Evolutionary conservation across 148 eudicot genomes (phyloP).

Genomic region (Vaccinium vitisidaea): DNA sequence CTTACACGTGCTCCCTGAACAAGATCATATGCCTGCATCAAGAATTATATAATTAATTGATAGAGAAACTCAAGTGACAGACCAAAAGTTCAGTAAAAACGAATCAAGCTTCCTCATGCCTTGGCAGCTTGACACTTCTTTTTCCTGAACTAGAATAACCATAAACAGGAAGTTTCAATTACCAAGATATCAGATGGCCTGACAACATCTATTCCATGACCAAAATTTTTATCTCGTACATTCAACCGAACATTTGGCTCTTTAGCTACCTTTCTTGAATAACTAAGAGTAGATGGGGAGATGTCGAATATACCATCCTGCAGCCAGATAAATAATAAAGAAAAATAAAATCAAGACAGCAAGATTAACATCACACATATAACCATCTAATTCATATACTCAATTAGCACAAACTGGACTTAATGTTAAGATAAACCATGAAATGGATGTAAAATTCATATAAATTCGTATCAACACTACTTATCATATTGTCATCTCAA

Average conservation of each 20-base stretch:
- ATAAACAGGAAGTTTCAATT: constrained; percentile 18
- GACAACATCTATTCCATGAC: constrained; percentile 30
- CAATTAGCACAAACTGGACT: background rate
- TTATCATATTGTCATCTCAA: background rate
- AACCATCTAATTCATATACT: background rate
- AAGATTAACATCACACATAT: background rate
- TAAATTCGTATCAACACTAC: background rate
- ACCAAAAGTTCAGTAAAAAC: background rate
- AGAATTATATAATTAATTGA: constrained; percentile 9
- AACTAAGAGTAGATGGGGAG: constrained; percentile 29
- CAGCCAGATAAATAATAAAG: constrained; percentile 12
- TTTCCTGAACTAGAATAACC: background rate
- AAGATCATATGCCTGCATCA: constrained; percentile 84
- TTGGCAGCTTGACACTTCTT: constrained; percentile 6
- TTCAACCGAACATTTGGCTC: constrained; percentile 40
- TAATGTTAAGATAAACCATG: background rate
- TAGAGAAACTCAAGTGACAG: constrained; percentile 4
- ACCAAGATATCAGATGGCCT: constrained; percentile 72
- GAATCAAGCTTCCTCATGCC: background rate
- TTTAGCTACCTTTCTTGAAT: constrained; percentile 28
- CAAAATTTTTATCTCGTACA: constrained; percentile 46
- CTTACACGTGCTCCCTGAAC: constrained; percentile 89
- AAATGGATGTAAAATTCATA: background rate
- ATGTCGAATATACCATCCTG: constrained; percentile 29
- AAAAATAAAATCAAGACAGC: constrained; percentile 19